A percentile compares a stretch with the other conserved stretches of the same genome.
Evolutionary conservation across 345 rosid genomes (phyloP).

Genomic region (Cardamine chenopodiifolia): DNA sequence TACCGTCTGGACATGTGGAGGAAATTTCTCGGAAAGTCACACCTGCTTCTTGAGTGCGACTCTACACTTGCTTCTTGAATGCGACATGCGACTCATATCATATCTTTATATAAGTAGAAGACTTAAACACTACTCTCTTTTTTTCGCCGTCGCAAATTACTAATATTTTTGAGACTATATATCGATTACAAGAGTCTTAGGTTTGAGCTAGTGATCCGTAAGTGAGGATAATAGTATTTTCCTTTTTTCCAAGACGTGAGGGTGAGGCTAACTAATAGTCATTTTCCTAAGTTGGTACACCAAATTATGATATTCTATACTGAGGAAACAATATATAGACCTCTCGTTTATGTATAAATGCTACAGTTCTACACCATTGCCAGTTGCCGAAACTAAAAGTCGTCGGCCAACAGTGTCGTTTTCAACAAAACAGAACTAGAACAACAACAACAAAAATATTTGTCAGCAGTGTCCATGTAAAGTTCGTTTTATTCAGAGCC

Average conservation of each 20-base stretch:
- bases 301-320: background rate
- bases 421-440: background rate
- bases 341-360: background rate
- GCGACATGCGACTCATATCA: slow-evolving; percentile 23
- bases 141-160: background rate
- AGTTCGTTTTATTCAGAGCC: background rate
- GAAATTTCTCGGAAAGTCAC: slow-evolving; percentile 41
- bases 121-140: background rate
- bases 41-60: slow-evolving; percentile 34
- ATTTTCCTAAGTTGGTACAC: slow-evolving; percentile 24
- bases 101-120: background rate
- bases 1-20: slow-evolving; percentile 37
- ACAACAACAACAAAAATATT: background rate
- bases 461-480: background rate
- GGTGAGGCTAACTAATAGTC: slow-evolving; percentile 3
- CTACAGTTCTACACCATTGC: background rate
- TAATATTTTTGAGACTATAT: slow-evolving; percentile 2
- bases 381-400: background rate
- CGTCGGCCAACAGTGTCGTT: background rate
- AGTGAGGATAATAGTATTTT: background rate
- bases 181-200: background rate
- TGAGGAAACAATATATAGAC: background rate
- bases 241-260: background rate
- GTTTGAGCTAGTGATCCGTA: background rate
- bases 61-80: slow-evolving; percentile 19